phyloP scores from a whole-genome alignment of 306 rosid species.

The Biancaea sappan region DNA sequence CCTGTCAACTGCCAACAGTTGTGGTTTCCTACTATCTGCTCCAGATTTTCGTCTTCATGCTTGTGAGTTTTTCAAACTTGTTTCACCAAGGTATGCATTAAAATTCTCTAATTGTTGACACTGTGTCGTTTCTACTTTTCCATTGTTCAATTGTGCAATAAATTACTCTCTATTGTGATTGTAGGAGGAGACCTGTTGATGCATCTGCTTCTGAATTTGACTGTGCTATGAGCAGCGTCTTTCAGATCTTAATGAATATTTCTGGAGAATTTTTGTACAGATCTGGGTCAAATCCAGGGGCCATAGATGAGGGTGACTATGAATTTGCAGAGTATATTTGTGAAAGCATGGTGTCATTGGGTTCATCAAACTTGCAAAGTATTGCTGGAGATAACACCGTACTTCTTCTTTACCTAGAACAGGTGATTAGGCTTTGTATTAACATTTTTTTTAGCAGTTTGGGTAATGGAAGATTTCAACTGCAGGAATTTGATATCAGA shows the following conservation, averaged over 20 bases:
- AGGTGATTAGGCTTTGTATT: constrained; percentile 51
- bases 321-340: constrained; percentile 82
- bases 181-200: constrained; percentile 84
- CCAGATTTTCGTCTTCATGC: constrained; percentile 96
- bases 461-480: not conserved
- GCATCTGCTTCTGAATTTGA: constrained; percentile 72
- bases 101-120: constrained; percentile 19
- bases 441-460: constrained; percentile 22
- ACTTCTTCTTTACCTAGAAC: constrained; percentile 70
- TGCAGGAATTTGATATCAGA: not conserved
- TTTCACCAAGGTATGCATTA: constrained; percentile 72
- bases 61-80: constrained; percentile 91
- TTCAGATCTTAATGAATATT: constrained; percentile 74
- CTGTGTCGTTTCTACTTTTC: not conserved
- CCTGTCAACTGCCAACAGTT: constrained; percentile 55
- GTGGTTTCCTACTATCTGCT: constrained; percentile 85
- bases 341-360: constrained; percentile 90
- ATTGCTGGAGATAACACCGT: constrained; percentile 64
- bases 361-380: constrained; percentile 81
- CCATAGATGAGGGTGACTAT: constrained; percentile 70
- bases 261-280: constrained; percentile 71
- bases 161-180: constrained; percentile 35
- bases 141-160: constrained; percentile 18
- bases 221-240: constrained; percentile 70
- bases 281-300: constrained; percentile 55